These are phyloP conservation scores for Lipomyces orientalis DNA, from an alignment of 805 yeast species.

Conservation along the genomic window DNA sequence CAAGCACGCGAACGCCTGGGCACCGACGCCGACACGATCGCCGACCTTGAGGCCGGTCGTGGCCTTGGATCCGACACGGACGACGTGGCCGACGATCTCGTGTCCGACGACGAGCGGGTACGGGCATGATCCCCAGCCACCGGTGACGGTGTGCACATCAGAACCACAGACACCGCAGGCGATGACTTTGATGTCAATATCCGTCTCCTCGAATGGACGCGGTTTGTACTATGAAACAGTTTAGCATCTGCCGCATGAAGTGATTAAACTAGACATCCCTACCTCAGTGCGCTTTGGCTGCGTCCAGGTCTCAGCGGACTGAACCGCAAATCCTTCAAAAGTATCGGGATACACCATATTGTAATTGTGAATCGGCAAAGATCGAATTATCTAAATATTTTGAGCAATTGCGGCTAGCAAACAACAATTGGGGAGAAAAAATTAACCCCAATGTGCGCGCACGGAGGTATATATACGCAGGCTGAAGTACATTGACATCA, in stretches of 20 bases:
- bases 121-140: slow-evolving; percentile 55
- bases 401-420: background rate
- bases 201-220: slow-evolving; percentile 40
- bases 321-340: slow-evolving; percentile 64
- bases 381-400: background rate
- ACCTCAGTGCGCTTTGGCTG: slow-evolving; percentile 35
- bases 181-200: slow-evolving; percentile 50
- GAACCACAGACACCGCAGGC: slow-evolving; percentile 64
- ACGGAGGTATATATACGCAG: background rate
- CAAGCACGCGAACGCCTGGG: slow-evolving; percentile 65
- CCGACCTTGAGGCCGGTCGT: slow-evolving; percentile 58
- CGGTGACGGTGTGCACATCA: slow-evolving; percentile 58
- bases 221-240: slow-evolving; percentile 35
- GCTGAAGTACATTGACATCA: background rate
- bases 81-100: slow-evolving; percentile 48
- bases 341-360: slow-evolving; percentile 57
- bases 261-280: background rate
- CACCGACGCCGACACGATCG: slow-evolving; percentile 81
- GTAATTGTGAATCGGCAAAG: background rate
- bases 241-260: background rate
- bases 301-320: slow-evolving; percentile 35
- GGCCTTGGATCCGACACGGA: slow-evolving; percentile 60
- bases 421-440: background rate
- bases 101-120: slow-evolving; percentile 56
- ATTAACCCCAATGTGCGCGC: background rate